These are phyloP conservation scores for Penicillium nucicola DNA, from an alignment of 495 filamentous ascomycete genomes.

Conservation along the genomic window DNA sequence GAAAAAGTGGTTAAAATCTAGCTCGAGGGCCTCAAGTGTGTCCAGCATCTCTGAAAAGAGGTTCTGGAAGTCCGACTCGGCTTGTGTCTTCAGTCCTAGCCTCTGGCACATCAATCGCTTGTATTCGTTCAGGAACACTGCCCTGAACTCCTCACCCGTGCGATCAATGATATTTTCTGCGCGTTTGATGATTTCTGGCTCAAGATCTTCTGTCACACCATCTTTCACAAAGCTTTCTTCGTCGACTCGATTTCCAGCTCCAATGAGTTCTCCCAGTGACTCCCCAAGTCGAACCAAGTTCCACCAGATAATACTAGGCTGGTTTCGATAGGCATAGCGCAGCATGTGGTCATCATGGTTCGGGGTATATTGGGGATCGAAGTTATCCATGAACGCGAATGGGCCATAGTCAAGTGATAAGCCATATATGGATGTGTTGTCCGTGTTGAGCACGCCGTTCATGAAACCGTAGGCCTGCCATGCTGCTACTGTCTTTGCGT, in stretches of 20 bases:
- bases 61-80: slow-evolving; percentile 69
- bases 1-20: slow-evolving; percentile 95
- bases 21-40: slow-evolving; percentile 68
- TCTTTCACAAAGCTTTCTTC: slow-evolving; percentile 63
- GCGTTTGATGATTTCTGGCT: slow-evolving; percentile 65
- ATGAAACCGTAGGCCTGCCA: slow-evolving; percentile 99
- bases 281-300: slow-evolving; percentile 92
- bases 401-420: slow-evolving; percentile 91
- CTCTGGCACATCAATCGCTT: slow-evolving; percentile 73
- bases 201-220: slow-evolving; percentile 66
- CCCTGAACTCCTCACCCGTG: slow-evolving; percentile 79
- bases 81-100: slow-evolving; percentile 65
- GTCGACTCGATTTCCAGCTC: slow-evolving; percentile 66
- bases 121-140: slow-evolving; percentile 82
- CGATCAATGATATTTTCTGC: slow-evolving; percentile 78
- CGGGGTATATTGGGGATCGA: slow-evolving; percentile 90
- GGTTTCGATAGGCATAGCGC: slow-evolving; percentile 88
- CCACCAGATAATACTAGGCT: slow-evolving; percentile 98
- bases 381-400: slow-evolving; percentile 94
- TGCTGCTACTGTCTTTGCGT: slow-evolving; percentile 82
- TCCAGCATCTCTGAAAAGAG: slow-evolving; percentile 81
- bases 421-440: slow-evolving; percentile 90
- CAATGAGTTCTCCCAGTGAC: slow-evolving; percentile 84
- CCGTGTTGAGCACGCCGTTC: slow-evolving; percentile 95
- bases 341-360: slow-evolving; percentile 92